These are phyloP conservation scores for Rhipidocladum racemiflorum DNA, from an alignment of 176 grass and related monocot species.

Conservation along the genomic window DNA sequence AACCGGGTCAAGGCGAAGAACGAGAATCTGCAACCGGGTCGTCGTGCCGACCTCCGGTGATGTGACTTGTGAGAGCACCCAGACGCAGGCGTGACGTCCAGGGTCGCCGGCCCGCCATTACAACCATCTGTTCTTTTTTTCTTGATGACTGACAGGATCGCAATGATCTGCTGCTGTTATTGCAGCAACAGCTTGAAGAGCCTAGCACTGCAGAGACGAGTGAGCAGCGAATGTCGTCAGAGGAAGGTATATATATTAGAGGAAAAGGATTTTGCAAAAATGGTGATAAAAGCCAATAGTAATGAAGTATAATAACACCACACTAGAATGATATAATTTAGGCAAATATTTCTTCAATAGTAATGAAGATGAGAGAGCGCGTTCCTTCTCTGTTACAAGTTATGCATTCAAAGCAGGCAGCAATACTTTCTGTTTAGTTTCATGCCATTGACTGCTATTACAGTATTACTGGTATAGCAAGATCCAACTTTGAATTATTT, in stretches of 20 bases:
- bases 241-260: too few species aligned
- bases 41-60: slow-evolving; percentile 29
- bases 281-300: neutral
- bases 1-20: slow-evolving; percentile 9
- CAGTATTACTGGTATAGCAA: neutral
- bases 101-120: neutral
- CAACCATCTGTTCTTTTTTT: neutral
- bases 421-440: neutral
- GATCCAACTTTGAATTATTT: neutral
- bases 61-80: slow-evolving; percentile 1
- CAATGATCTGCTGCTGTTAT: neutral
- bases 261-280: neutral
- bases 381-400: neutral
- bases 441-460: neutral
- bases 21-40: neutral
- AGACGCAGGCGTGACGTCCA: neutral
- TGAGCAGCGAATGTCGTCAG: neutral
- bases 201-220: neutral
- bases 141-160: neutral
- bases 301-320: neutral
- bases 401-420: neutral
- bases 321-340: neutral
- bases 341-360: neutral
- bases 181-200: slow-evolving; percentile 10
- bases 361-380: neutral